Conservation (phyloP, 805 yeast genomes). For the Sugiyamaella floridensis region DNA sequence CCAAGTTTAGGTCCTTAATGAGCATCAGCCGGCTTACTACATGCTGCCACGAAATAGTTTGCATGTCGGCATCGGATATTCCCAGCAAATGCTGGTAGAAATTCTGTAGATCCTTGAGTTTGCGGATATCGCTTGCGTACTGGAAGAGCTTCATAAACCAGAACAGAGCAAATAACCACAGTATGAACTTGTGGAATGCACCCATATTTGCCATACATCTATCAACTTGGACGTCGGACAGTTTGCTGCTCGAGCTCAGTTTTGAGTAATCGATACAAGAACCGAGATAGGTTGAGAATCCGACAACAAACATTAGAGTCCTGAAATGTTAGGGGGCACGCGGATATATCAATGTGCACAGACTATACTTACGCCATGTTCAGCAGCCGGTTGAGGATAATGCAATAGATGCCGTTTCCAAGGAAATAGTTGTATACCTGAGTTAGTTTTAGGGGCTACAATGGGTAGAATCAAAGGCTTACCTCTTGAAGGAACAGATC, state of each 20-base stretch:
- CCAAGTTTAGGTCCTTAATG: conserved; percentile 73
- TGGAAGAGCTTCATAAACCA: conserved; percentile 36
- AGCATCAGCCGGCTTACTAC: conserved; percentile 70
- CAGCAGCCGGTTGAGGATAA: conserved; percentile 55
- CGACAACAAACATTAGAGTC: conserved; percentile 72
- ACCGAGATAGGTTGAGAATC: conserved; percentile 68
- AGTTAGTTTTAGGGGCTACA: background rate
- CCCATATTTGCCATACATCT: conserved; percentile 45
- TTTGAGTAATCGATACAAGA: conserved; percentile 70
- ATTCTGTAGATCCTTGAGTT: conserved; percentile 64
- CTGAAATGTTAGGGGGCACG: background rate
- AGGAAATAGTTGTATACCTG: conserved; percentile 66
- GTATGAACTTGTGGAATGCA: conserved; percentile 46
- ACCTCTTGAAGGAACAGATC: conserved; percentile 73
- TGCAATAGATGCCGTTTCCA: conserved; percentile 79
- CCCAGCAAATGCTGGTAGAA: conserved; percentile 69
- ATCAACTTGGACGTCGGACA: conserved; percentile 38
- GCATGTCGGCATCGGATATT: conserved; percentile 73
- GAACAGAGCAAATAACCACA: conserved; percentile 50
- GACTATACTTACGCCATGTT: conserved; percentile 42
- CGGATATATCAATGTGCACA: background rate
- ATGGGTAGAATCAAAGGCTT: background rate
- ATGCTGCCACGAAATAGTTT: conserved; percentile 88
- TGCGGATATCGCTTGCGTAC: conserved; percentile 53
- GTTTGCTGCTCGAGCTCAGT: conserved; percentile 28